These are phyloP conservation scores for Aspergillus awamori DNA, from an alignment of 2,329 filamentous ascomycete genomes.

Conservation along the genomic window DNA sequence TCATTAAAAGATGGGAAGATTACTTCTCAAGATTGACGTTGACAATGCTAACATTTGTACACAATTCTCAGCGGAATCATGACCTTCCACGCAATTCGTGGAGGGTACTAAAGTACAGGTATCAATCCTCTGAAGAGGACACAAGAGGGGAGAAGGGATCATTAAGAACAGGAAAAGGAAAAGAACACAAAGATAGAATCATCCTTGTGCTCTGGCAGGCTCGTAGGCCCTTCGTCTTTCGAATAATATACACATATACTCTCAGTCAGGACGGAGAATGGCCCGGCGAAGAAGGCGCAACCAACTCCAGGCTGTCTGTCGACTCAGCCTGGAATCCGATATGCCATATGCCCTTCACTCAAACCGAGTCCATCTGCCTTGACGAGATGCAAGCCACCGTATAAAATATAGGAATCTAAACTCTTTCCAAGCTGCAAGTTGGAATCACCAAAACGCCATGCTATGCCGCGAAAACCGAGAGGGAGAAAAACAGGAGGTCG, in stretches of 20 bases:
- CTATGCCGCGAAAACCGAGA: constrained; percentile 41
- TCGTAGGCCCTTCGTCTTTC: constrained; percentile 3
- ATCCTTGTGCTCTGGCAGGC: not conserved
- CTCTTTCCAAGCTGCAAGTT: constrained; percentile 27
- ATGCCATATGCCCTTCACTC: not conserved
- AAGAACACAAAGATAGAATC: not conserved
- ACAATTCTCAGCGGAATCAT: not conserved
- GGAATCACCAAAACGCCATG: constrained; percentile 43
- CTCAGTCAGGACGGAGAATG: not conserved
- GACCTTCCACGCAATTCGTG: constrained; percentile 11
- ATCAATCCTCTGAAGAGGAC: constrained; percentile 13
- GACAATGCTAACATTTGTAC: not conserved
- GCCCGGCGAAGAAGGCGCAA: not conserved
- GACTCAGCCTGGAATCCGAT: not conserved
- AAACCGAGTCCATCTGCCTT: not conserved
- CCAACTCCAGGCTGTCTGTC: no score
- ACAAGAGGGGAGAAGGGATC: constrained; percentile 27
- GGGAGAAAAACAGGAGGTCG: constrained; percentile 15
- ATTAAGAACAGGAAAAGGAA: not conserved
- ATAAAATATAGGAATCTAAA: constrained; percentile 15
- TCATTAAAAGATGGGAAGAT: not conserved
- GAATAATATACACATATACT: constrained; percentile 15
- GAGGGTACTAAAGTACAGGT: constrained; percentile 21
- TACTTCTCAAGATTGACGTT: not conserved
- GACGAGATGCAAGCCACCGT: not conserved